These are phyloP conservation scores for Candida boleticola DNA, from an alignment of 805 yeast species.

Conservation along the genomic window DNA sequence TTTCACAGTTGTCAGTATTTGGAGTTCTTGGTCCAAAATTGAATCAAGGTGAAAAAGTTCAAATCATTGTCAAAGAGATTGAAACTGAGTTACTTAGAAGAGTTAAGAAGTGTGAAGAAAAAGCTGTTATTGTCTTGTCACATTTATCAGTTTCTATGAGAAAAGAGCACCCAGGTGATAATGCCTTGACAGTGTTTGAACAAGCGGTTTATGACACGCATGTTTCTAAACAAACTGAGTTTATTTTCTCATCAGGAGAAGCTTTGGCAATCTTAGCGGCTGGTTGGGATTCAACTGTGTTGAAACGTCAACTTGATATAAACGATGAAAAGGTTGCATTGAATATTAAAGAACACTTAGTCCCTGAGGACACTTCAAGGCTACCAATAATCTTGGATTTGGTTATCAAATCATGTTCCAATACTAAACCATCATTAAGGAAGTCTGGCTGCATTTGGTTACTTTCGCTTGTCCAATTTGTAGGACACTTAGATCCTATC, in stretches of 20 bases:
- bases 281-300: conserved; percentile 69
- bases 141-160: conserved; percentile 41
- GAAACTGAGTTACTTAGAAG: conserved; percentile 28
- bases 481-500: conserved; percentile 48
- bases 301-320: conserved; percentile 55
- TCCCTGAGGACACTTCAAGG: conserved; percentile 18
- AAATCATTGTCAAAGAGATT: conserved; percentile 9
- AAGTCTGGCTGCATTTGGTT: conserved; percentile 85
- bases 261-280: conserved; percentile 68
- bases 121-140: conserved; percentile 55
- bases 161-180: conserved; percentile 6
- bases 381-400: conserved; percentile 40
- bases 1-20: conserved; percentile 45
- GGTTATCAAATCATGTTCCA: conserved; percentile 52
- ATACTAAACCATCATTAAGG: conserved; percentile 72
- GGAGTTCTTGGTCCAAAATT: conserved; percentile 44
- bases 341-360: conserved; percentile 5
- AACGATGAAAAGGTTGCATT: conserved; percentile 26
- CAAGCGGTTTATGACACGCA: conserved; percentile 54
- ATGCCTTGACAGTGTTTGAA: conserved; percentile 35
- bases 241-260: conserved; percentile 78
- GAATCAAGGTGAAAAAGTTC: conserved; percentile 7
- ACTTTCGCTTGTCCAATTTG: conserved; percentile 73
- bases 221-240: conserved; percentile 70
- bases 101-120: conserved; percentile 58